phyloP scores from a whole-genome alignment of 306 rosid species.

The Medicago arabica region DNA sequence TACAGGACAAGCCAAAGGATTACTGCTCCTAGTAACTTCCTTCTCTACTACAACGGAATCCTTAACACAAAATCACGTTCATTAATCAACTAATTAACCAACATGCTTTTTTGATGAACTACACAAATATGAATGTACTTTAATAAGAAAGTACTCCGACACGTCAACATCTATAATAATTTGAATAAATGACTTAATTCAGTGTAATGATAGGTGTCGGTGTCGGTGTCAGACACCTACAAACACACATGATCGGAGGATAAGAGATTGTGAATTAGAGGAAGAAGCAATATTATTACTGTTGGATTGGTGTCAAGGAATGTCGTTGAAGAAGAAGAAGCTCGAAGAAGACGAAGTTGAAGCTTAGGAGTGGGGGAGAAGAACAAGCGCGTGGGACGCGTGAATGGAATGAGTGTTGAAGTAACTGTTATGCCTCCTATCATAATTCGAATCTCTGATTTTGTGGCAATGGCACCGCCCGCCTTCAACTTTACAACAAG shows the following conservation, averaged over 20 bases:
- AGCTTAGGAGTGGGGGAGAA: slow-evolving; percentile 35
- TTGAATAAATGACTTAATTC: too few species aligned
- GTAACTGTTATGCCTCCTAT: slow-evolving; percentile 16
- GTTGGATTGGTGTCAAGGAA: slow-evolving; percentile 45
- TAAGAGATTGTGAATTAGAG: not conserved
- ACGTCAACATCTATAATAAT: too few species aligned
- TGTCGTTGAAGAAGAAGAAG: slow-evolving; percentile 57
- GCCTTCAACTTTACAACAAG: not conserved
- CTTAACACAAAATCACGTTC: slow-evolving; percentile 42
- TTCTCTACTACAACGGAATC: slow-evolving; percentile 55
- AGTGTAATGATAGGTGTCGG: too few species aligned
- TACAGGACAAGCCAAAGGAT: slow-evolving; percentile 83
- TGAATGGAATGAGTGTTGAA: slow-evolving; percentile 42
- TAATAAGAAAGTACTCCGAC: too few species aligned
- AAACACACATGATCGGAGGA: not conserved
- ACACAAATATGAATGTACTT: not conserved
- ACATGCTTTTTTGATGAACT: slow-evolving; percentile 1
- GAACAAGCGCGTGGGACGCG: slow-evolving; percentile 41
- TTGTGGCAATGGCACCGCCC: not conserved
- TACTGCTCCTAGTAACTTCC: slow-evolving; percentile 42
- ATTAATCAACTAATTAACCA: not conserved
- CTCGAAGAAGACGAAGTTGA: slow-evolving; percentile 44
- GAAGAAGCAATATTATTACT: slow-evolving; percentile 38
- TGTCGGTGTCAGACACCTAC: too few species aligned
- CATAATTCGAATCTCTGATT: not conserved